Evolutionary conservation across 1,139 yeast genomes (phyloP).

Genomic region (Taphrina wiesneri): DNA sequence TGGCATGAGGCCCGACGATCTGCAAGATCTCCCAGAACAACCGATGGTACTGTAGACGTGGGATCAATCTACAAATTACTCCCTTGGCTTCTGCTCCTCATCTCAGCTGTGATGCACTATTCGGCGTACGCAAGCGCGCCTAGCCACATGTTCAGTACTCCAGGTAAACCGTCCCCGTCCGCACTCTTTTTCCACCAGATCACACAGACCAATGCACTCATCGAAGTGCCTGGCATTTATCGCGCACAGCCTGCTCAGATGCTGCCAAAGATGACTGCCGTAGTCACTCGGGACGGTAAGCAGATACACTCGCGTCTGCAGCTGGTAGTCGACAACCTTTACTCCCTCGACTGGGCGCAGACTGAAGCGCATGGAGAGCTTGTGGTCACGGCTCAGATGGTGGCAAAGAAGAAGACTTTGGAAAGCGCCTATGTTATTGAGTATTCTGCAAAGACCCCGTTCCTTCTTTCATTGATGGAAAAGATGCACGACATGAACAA

Average conservation of each 20-base stretch:
- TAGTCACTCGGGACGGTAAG: conserved; percentile 1
- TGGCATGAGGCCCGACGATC: neutral
- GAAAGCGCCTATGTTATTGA: conserved; percentile 1
- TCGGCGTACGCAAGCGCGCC: neutral
- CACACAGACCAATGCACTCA: conserved; percentile 14
- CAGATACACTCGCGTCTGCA: conserved; percentile 2
- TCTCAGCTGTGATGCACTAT: neutral
- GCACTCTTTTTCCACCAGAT: conserved; percentile 11
- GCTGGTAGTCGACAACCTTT: conserved; percentile 28
- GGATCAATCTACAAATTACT: neutral
- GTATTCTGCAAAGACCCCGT: conserved; percentile 2
- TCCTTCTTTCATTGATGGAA: neutral
- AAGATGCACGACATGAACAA: conserved; percentile 3
- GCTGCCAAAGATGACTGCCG: conserved; percentile 1
- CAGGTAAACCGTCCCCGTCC: neutral
- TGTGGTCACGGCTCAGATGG: conserved; percentile 10
- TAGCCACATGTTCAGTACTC: neutral
- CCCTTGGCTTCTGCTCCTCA: neutral
- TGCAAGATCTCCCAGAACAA: neutral
- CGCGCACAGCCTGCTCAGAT: neutral
- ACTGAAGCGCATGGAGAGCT: conserved; percentile 15
- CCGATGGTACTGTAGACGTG: neutral
- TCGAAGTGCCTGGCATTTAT: neutral
- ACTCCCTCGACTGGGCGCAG: conserved; percentile 15
- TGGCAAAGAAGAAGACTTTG: neutral